These are phyloP conservation scores for Fusarium secorum DNA, from an alignment of 2,329 filamentous ascomycete genomes.

Conservation along the genomic window DNA sequence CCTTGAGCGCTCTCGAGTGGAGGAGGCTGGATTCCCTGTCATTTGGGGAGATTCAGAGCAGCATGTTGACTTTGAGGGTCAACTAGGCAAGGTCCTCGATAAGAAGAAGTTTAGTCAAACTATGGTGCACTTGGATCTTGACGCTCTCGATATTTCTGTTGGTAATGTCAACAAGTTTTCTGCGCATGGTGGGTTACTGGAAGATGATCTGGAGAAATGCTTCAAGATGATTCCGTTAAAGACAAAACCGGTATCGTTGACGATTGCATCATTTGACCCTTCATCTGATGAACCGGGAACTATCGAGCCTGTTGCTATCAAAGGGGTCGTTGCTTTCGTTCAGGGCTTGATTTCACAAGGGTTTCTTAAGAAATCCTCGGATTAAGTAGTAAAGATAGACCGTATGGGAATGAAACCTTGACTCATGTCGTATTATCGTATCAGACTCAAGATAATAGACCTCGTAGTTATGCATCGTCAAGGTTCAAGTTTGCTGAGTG, in stretches of 20 bases:
- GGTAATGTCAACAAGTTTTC: constrained; percentile 49
- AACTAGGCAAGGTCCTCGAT: constrained; percentile 12
- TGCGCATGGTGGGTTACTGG: constrained; percentile 45
- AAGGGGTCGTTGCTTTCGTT: constrained; percentile 17
- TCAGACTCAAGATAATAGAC: not conserved
- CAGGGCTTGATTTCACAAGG: constrained; percentile 17
- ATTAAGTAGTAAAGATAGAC: not conserved
- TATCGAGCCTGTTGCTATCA: constrained; percentile 32
- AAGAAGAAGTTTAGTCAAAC: constrained; percentile 23
- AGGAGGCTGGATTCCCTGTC: constrained; percentile 41
- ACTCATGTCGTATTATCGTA: not conserved
- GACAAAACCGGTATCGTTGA: constrained; percentile 20
- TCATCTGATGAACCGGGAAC: constrained; percentile 19
- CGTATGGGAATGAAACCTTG: not conserved
- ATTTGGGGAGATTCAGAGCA: constrained; percentile 41
- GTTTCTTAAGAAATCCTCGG: not conserved
- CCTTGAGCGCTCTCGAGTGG: constrained; percentile 24
- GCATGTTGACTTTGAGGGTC: constrained; percentile 23
- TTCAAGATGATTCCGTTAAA: constrained; percentile 19
- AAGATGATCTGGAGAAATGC: constrained; percentile 36
- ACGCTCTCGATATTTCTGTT: constrained; percentile 45
- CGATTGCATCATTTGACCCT: constrained; percentile 37
- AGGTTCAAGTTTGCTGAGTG: not conserved
- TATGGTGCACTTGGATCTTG: constrained; percentile 49
- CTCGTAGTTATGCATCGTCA: accelerated